Evolutionary conservation across 1,284 basidiomycete species (phyloP), one percentile per base, ranked within the genome.

Genomic region (Inonotus hispidus): DNA sequence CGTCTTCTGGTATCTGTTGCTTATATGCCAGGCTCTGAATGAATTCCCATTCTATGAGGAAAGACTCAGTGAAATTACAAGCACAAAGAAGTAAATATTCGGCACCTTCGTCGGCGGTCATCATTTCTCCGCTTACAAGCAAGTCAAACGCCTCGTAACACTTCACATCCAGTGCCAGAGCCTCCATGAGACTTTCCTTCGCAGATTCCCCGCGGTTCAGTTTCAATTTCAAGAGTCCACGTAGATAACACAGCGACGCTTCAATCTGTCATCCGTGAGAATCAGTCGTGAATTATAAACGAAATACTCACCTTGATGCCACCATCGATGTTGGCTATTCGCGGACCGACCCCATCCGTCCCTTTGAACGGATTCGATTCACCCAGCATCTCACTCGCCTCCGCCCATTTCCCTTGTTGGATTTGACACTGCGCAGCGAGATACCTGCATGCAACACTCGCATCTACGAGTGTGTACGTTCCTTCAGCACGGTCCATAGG

Each of bases 121-220:
- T 91, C 92, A 97, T 95, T 71, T 95, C 91, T 1, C 94, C 92
- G 45, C 87, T 88, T 21, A 98, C 79, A 5, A 99, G 82, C 64
- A 95, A 90, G 59, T 91, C 85, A 69, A 98, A 99, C 1, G 94
- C 90, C 66, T 99, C 97, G 70, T 95, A 99, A 72, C 96, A 98
- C 73, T 98, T 98, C 27, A 99, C 93, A 68, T 99, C 97, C 13
- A 98, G 79, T 0, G 89, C 83, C 14, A 99, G 80, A 0, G 97
- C 95, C 67, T 98, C 94, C 84, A 98, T 90, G 71, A 98, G 98
- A 65, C 89, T 91, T 60, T 93, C 82, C 69, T 96, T 96, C 0
- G 97, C 97, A 64, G 91, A 84, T 49, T 92, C 88, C 13, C 88
- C 85, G 5, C 94, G 88, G 66, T 95, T 95, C 13, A 98, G 79